A percentile compares a stretch with the other conserved stretches of the same genome.
Conservation (phyloP, 768 basidiomycete genomes). For the Candolleomyces eurysporus region DNA sequence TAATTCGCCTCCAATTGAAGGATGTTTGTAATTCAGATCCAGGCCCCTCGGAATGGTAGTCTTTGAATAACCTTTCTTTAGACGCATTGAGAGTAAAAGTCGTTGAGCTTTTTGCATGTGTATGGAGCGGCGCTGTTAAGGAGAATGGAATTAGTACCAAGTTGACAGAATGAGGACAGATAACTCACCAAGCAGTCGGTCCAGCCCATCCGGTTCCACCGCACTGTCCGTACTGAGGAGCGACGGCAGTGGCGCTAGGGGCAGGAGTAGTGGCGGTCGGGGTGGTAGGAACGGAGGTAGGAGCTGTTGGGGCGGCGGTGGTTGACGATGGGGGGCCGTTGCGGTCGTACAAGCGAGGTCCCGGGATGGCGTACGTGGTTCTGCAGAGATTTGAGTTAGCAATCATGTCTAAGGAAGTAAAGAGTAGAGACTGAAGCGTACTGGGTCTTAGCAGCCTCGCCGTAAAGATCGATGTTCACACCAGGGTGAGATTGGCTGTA, state of each 20-base stretch:
- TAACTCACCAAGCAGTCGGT: conserved; percentile 33
- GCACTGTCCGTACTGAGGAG: conserved; percentile 41
- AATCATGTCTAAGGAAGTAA: too few species aligned
- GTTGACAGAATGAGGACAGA: not conserved
- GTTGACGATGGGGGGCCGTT: conserved; percentile 3
- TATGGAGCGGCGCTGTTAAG: conserved; percentile 31
- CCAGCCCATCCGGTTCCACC: conserved; percentile 41
- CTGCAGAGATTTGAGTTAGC: conserved; percentile 1
- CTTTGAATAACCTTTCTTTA: too few species aligned
- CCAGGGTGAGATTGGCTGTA: conserved; percentile 44
- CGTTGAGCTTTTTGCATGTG: conserved; percentile 23
- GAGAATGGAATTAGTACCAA: not conserved
- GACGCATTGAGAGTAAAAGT: too few species aligned
- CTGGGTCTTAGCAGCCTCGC: conserved; percentile 33
- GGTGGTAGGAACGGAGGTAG: conserved; percentile 15
- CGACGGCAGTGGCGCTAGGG: conserved; percentile 21
- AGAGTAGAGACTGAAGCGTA: not conserved
- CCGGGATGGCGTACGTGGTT: conserved; percentile 43
- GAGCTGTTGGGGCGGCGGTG: conserved; percentile 15
- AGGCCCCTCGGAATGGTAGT: too few species aligned
- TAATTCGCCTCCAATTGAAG: too few species aligned
- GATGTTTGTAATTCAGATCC: too few species aligned
- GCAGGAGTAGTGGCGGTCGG: conserved; percentile 10
- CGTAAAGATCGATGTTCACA: conserved; percentile 41
- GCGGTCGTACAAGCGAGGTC: conserved; percentile 44